A percentile compares a stretch with the other conserved stretches of the same genome.
These are phyloP conservation scores for Echinosophora koreensis DNA, from an alignment of 306 rosid species.

Conservation along the genomic window DNA sequence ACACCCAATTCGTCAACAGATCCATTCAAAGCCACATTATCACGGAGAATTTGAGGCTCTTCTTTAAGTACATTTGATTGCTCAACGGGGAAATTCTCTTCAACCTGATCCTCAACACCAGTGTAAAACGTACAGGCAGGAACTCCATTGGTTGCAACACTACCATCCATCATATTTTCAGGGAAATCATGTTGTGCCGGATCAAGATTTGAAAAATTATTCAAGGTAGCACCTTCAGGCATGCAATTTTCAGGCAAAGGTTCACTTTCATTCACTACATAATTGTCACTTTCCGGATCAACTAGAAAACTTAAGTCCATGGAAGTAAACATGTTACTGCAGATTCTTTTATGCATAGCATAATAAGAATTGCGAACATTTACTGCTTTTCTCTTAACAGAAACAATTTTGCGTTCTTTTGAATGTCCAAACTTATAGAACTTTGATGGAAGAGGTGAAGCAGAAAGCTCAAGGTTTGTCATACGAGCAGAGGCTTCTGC, in stretches of 20 bases:
- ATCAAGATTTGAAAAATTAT: conserved; percentile 65
- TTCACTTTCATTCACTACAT: conserved; percentile 52
- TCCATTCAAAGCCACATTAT: conserved; percentile 51
- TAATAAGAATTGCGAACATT: conserved; percentile 74
- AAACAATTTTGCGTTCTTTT: conserved; percentile 59
- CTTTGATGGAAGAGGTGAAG: conserved; percentile 59
- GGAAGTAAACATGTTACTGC: conserved; percentile 58
- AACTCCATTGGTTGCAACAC: conserved; percentile 44
- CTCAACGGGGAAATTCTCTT: conserved; percentile 53
- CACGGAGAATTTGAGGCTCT: conserved; percentile 61
- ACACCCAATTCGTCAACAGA: conserved; percentile 54
- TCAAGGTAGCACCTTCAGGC: conserved; percentile 55
- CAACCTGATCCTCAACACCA: conserved; percentile 56
- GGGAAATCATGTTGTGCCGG: conserved; percentile 52
- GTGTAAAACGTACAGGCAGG: conserved; percentile 52
- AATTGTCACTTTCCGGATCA: conserved; percentile 56
- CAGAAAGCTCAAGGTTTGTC: conserved; percentile 60
- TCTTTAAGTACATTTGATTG: conserved; percentile 52
- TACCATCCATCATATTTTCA: conserved; percentile 58
- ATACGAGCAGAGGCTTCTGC: conserved; percentile 67
- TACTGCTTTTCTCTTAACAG: conserved; percentile 72
- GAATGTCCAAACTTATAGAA: conserved; percentile 55
- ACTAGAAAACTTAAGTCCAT: conserved; percentile 72
- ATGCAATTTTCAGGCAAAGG: conserved; percentile 58
- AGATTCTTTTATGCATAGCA: conserved; percentile 75